phyloP scores from a whole-genome alignment of 2,329 filamentous ascomycete species.

The Lasiodiplodia hormozganensis region DNA sequence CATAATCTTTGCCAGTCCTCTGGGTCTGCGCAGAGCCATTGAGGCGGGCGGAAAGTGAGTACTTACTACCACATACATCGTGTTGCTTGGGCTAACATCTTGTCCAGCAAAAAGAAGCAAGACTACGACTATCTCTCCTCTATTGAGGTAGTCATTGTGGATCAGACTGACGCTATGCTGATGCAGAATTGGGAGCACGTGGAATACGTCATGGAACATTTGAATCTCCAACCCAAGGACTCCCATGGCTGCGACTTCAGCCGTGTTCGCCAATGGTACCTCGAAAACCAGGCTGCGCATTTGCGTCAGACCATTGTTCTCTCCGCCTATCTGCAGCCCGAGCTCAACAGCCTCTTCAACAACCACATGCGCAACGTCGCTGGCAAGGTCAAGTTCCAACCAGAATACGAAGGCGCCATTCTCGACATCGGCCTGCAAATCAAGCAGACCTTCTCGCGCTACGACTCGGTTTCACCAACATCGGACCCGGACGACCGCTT shows the following conservation, averaged over 20 bases:
- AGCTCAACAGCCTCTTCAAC: conserved; percentile 81
- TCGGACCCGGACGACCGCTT: conserved; percentile 88
- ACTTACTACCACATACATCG: neutral
- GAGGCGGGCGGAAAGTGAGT: conserved; percentile 68
- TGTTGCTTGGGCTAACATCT: conserved; percentile 47
- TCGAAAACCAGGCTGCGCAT: conserved; percentile 82
- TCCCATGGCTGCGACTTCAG: conserved; percentile 93
- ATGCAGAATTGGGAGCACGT: conserved; percentile 99
- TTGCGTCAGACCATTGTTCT: conserved; percentile 87
- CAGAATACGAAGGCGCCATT: conserved; percentile 72
- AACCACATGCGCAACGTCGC: conserved; percentile 79
- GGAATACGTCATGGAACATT: conserved; percentile 86
- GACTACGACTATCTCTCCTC: conserved; percentile 94
- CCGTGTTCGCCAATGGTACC: conserved; percentile 87
- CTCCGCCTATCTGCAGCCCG: conserved; percentile 84
- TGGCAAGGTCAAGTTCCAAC: conserved; percentile 77
- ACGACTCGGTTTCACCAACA: conserved; percentile 73
- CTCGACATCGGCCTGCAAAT: conserved; percentile 74
- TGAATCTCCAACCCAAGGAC: conserved; percentile 89
- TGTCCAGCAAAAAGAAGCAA: conserved; percentile 58
- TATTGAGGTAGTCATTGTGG: conserved; percentile 87
- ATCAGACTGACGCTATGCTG: conserved; percentile 89
- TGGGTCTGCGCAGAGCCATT: conserved; percentile 89
- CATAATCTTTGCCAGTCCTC: conserved; percentile 87
- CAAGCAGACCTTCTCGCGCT: conserved; percentile 89